Evolutionary conservation across 169 alveolate species (phyloP).

Genomic region (Cryptosporidium canis): DNA sequence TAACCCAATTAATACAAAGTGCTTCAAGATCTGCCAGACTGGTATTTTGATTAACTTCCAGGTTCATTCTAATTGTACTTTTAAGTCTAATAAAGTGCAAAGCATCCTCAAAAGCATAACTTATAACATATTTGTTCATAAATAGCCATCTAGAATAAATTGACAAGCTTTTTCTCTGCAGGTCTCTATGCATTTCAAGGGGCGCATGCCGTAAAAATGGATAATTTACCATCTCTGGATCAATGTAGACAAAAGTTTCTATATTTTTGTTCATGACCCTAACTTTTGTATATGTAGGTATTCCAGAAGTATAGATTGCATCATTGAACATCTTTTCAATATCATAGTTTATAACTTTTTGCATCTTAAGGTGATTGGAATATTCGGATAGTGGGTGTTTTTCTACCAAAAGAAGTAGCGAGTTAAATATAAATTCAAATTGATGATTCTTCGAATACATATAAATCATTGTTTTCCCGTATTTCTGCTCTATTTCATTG

Average conservation of each 20-base stretch:
- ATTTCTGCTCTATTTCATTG: constrained; percentile 35
- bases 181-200: constrained; percentile 24
- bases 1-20: not conserved
- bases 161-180: not conserved
- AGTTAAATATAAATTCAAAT: constrained; percentile 5
- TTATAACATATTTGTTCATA: not conserved
- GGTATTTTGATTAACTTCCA: constrained; percentile 2
- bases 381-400: constrained; percentile 30
- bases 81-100: not conserved
- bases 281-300: not conserved
- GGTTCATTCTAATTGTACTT: not conserved
- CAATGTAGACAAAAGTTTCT: constrained; percentile 16
- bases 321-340: not conserved
- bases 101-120: not conserved
- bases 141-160: constrained; percentile 15
- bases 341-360: not conserved
- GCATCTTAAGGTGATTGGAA: not conserved
- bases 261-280: not conserved
- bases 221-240: not conserved
- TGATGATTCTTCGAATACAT: constrained; percentile 14
- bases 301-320: not conserved
- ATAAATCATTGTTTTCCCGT: constrained; percentile 34
- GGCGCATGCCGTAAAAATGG: constrained; percentile 8
- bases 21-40: constrained; percentile 14
- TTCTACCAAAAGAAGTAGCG: not conserved